Base-by-base conservation (phyloP, 2,329 filamentous ascomycete genomes). In the Neocatenulostroma microsporum region DNA sequence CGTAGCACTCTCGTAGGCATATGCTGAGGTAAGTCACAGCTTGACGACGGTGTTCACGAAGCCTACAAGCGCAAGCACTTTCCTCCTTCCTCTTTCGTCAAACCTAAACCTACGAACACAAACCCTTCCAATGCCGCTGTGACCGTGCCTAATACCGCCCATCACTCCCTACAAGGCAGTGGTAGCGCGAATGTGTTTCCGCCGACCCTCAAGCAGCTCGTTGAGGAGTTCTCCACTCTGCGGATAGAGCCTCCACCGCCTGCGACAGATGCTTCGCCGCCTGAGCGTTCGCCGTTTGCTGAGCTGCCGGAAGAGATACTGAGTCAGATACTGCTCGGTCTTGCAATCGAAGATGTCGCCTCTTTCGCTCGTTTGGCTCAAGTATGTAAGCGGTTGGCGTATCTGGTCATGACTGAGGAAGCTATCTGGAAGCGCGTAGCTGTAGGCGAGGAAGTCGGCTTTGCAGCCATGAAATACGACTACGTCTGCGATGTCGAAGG, bases 51-150 rank as follows among this genome's bases (percentile, higher is more conserved):
- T 11, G 89, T 98, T 35, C 87, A 98, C 59, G 77, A 84, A 52
- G 72, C 75, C 39, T 98, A 95, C 66, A 84, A 84, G 53, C 82
- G 85, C 54, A 96, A 96, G 64, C 80, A 96, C 63, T 95, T 91
- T 54, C 82, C 88, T 2, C 69, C 76, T 25, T 72, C 74, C 8
- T 63, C 60, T 21, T 69, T 66, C 48, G 63, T 68, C 45, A 54
- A 55, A 63, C 49, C 70, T 44, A 79, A 74, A 54, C 49, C 44
- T 36, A 35, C 58, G 21, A 56, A 64, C 34, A 42, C 56, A 7
- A 67, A 65, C 42, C 62, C 66, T 6, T 65, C 69, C 7, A 74
- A 72, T 56, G 67, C 71, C 9, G 45, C 74, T 2, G 55, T 57
- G 6, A 70, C 72, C 15, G 67, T 74, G 2, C 66, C 73, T 1